Base-by-base conservation (phyloP, 2,329 filamentous ascomycete genomes). In the Cercospora zeae-maydis region DNA sequence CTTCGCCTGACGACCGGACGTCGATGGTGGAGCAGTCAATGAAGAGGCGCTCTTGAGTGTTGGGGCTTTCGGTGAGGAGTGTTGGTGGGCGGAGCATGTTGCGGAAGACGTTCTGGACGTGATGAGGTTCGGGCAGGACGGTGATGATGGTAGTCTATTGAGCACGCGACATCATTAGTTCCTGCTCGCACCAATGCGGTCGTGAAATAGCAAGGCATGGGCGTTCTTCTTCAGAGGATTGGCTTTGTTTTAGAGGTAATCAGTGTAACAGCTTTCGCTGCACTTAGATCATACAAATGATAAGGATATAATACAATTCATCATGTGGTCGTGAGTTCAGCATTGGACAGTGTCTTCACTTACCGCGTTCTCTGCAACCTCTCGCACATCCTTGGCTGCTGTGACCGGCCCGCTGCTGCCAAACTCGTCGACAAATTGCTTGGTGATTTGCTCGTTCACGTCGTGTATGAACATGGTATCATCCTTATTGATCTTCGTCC, bases 1-100 rank as follows among this genome's bases (percentile, higher is more conserved):
- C 88, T 68, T 87, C 84, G 39, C 86, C 86, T 1, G 93, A 97
- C 2, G 92, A 91, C 33, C 87, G 86, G 0, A 93, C 92, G 77
- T 98, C 95, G 73, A 99, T 98, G 14, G 95, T 99, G 3, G 93
- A 98, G 77, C 90, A 93, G 77, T 99, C 95, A 74, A 99, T 95
- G 76, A 96, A 97, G 62, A 97, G 79, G 39, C 92, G 88, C 62
- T 88, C 80, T 14, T 65, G 42, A 56, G 82, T 83, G 42, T 80
- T 69, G 0, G 82, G 75, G 1, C 78, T 74, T 19, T 81, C 72
- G 33, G 76, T 76, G 6, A 83, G 80, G 4, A 88, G 80, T 5
- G 77, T 80, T 7, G 82, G 79, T 2, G 83, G 79, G 52, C 85
- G 82, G 49, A 96, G 81, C 74, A 98, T 92, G 59, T 88, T 83